A percentile compares a stretch with the other conserved stretches of the same genome.
These are phyloP conservation scores for Cercophora scortea DNA, from an alignment of 495 filamentous ascomycete genomes.

Conservation along the genomic window DNA sequence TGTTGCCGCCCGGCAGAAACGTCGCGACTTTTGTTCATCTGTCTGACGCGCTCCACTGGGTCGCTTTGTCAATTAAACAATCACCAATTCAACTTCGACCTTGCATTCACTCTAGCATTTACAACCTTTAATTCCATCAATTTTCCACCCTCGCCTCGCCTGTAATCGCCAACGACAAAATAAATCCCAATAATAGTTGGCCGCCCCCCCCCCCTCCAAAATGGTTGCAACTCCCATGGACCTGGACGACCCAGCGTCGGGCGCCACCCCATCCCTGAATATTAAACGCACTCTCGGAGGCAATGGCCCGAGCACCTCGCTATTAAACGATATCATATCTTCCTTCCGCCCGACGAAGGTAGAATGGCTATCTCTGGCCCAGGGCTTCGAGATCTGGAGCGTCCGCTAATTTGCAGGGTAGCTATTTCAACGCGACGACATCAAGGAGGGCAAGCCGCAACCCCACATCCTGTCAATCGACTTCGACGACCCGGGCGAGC, in stretches of 20 bases:
- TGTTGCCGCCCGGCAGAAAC: not conserved
- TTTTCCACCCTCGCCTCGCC: not conserved
- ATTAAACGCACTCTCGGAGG: constrained; percentile 28
- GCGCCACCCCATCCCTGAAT: constrained; percentile 30
- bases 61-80: not conserved
- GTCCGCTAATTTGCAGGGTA: constrained; percentile 2
- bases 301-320: constrained; percentile 27
- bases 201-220: not conserved
- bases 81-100: not conserved
- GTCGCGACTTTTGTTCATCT: not conserved
- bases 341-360: constrained; percentile 47
- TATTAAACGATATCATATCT: constrained; percentile 38
- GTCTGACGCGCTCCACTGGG: not conserved
- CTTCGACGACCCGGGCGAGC: constrained; percentile 91
- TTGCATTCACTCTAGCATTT: not conserved
- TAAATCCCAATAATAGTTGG: not conserved
- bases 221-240: constrained; percentile 50
- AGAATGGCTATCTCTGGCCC: not conserved
- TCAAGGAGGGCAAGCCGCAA: constrained; percentile 31
- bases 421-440: constrained; percentile 36
- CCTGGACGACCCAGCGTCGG: constrained; percentile 33
- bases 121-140: not conserved
- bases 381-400: not conserved
- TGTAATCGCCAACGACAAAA: not conserved
- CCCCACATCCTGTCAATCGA: constrained; percentile 64